Evolutionary conservation across 352 stramenopile species (phyloP).

Genomic region (Thalassiosira mediterranea): DNA sequence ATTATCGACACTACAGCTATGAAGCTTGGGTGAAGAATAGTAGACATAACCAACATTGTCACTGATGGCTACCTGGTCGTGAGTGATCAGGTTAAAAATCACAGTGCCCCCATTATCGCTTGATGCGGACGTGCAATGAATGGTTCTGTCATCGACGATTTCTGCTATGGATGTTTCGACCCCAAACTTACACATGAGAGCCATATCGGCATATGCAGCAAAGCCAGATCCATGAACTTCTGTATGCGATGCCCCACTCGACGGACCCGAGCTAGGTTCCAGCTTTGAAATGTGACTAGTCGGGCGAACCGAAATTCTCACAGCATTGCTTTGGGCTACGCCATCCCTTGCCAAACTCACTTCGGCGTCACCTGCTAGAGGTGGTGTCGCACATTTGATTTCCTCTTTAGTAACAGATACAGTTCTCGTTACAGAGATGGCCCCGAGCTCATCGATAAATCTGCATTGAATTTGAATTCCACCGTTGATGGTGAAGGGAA

Average conservation of each 20-base stretch:
- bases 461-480: slow-evolving; percentile 4
- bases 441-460: slow-evolving; percentile 18
- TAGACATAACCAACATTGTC: slow-evolving; percentile 5
- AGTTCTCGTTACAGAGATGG: neutral
- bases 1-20: neutral
- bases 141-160: slow-evolving; percentile 16
- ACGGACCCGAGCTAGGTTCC: slow-evolving; percentile 6
- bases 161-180: slow-evolving; percentile 4
- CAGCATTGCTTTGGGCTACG: slow-evolving; percentile 22
- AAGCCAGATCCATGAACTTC: slow-evolving; percentile 19
- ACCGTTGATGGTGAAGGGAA: neutral
- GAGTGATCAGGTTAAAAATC: slow-evolving; percentile 1
- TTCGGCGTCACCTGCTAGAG: slow-evolving; percentile 1
- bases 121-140: slow-evolving; percentile 18
- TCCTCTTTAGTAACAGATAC: slow-evolving; percentile 6
- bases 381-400: slow-evolving; percentile 12
- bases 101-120: neutral
- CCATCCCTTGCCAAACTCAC: slow-evolving; percentile 17
- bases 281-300: neutral
- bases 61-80: neutral
- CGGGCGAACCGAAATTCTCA: slow-evolving; percentile 2
- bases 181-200: slow-evolving; percentile 15
- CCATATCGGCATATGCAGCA: slow-evolving; percentile 6
- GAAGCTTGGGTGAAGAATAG: slow-evolving; percentile 11
- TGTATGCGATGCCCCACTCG: slow-evolving; percentile 4